Percentiles rank a stretch among this genome's conserved stretches.
Evolutionary conservation across 805 yeast genomes (phyloP).

Genomic region (Wickerhamiella azyma): DNA sequence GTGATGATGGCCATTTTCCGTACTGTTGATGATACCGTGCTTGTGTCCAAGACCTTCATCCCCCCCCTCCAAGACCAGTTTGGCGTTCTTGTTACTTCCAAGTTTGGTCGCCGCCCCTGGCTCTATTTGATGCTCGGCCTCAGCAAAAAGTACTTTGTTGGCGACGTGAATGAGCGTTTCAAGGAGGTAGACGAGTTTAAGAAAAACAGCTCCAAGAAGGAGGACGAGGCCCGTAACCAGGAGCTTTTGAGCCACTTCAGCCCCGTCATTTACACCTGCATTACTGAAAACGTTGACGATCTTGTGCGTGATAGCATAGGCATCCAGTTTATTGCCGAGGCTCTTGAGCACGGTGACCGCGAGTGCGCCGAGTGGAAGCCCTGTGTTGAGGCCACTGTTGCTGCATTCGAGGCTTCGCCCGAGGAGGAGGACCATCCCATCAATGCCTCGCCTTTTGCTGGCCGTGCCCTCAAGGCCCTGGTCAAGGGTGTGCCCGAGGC

Average conservation of each 20-base stretch:
- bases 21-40: slow-evolving; percentile 88
- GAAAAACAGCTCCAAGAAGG: slow-evolving; percentile 68
- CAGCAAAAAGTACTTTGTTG: slow-evolving; percentile 71
- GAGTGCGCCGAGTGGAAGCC: slow-evolving; percentile 28
- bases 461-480: slow-evolving; percentile 18
- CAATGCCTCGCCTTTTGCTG: slow-evolving; percentile 23
- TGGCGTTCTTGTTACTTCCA: slow-evolving; percentile 46
- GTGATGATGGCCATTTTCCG: slow-evolving; percentile 67
- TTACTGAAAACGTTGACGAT: slow-evolving; percentile 37
- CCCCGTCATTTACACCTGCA: slow-evolving; percentile 47
- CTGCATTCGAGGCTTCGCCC: slow-evolving; percentile 46
- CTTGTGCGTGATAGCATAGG: slow-evolving; percentile 46
- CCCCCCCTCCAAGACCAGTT: slow-evolving; percentile 38
- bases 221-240: slow-evolving; percentile 54
- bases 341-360: slow-evolving; percentile 43
- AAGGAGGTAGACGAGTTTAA: slow-evolving; percentile 47
- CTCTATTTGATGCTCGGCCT: slow-evolving; percentile 66
- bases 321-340: slow-evolving; percentile 69
- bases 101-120: slow-evolving; percentile 80
- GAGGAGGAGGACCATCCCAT: slow-evolving; percentile 48
- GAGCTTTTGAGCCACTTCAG: slow-evolving; percentile 55
- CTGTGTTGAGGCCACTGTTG: slow-evolving; percentile 38
- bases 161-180: slow-evolving; percentile 46
- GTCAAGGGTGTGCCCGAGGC: slow-evolving; percentile 31
- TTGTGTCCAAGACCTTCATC: slow-evolving; percentile 58